A percentile compares a stretch with the other conserved stretches of the same genome.
These are phyloP conservation scores for Cruciata laevipes DNA, from an alignment of 257 asterid species.

Conservation along the genomic window DNA sequence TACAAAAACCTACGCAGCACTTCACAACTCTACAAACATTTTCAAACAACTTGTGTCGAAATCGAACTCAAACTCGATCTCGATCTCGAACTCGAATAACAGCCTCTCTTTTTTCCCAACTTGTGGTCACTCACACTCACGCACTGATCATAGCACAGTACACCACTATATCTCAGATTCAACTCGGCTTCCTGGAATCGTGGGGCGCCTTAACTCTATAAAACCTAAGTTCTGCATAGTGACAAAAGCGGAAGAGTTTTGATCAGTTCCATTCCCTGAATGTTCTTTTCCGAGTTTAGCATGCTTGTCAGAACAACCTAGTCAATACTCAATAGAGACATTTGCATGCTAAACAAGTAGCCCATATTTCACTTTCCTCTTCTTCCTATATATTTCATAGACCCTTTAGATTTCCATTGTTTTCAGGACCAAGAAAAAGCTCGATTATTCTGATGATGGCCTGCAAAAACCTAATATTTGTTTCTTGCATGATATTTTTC, in stretches of 20 bases:
- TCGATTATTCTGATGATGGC: conserved; percentile 29
- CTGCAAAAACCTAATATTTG: conserved; percentile 8
- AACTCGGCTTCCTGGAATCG: conserved; percentile 35
- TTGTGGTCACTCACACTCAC: conserved; percentile 24
- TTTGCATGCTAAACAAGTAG: conserved; percentile 23
- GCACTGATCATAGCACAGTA: neutral
- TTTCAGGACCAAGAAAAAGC: neutral
- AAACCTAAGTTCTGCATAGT: conserved; percentile 21
- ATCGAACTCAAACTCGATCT: neutral
- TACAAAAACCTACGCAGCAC: neutral
- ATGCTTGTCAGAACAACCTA: conserved; percentile 31
- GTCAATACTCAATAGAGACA: conserved; percentile 15
- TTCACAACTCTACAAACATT: neutral
- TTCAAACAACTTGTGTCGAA: neutral
- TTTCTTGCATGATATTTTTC: conserved; percentile 22
- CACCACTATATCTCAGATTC: conserved; percentile 1
- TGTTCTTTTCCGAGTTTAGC: neutral
- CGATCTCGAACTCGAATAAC: neutral
- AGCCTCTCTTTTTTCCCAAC: neutral
- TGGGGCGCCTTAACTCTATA: conserved; percentile 44
- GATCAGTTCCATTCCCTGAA: conserved; percentile 8
- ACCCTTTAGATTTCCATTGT: neutral
- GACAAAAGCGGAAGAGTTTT: conserved; percentile 18
- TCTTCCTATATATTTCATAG: neutral
- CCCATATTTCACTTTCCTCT: conserved; percentile 27